These are phyloP conservation scores for Sonneratia alba DNA, from an alignment of 345 rosid species.

Conservation along the genomic window DNA sequence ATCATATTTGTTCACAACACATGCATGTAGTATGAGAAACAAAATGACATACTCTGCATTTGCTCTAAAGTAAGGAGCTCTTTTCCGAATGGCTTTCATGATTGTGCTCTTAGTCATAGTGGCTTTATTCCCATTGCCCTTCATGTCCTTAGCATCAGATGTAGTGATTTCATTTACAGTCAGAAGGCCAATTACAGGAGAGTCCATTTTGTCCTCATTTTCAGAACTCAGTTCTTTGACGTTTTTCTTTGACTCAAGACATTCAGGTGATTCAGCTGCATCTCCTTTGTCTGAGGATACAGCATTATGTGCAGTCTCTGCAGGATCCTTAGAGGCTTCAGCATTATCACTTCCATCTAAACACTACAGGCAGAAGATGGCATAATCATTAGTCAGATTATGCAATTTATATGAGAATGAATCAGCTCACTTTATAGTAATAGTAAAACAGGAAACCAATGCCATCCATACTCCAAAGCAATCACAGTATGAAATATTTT, in stretches of 20 bases:
- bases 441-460: background rate
- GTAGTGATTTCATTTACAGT: slow-evolving; percentile 28
- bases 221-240: slow-evolving; percentile 34
- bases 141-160: slow-evolving; percentile 24
- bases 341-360: slow-evolving; percentile 33
- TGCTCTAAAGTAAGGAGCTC: slow-evolving; percentile 50
- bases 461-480: background rate
- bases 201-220: slow-evolving; percentile 52
- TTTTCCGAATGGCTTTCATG: slow-evolving; percentile 46
- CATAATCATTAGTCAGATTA: background rate
- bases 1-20: background rate
- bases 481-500: background rate
- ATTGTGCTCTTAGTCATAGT: slow-evolving; percentile 36
- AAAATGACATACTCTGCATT: slow-evolving; percentile 56
- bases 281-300: slow-evolving; percentile 22
- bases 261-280: slow-evolving; percentile 30
- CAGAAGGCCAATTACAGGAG: slow-evolving; percentile 70
- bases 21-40: slow-evolving; percentile 1
- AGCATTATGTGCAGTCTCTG: slow-evolving; percentile 25
- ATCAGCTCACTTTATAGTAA: background rate
- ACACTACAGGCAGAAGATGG: slow-evolving; percentile 23
- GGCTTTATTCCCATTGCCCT: slow-evolving; percentile 27
- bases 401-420: background rate
- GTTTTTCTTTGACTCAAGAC: slow-evolving; percentile 25
- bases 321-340: slow-evolving; percentile 38